Evolutionary conservation across 2,329 filamentous ascomycete species (phyloP).

Genomic region (Colletotrichum incanum): DNA sequence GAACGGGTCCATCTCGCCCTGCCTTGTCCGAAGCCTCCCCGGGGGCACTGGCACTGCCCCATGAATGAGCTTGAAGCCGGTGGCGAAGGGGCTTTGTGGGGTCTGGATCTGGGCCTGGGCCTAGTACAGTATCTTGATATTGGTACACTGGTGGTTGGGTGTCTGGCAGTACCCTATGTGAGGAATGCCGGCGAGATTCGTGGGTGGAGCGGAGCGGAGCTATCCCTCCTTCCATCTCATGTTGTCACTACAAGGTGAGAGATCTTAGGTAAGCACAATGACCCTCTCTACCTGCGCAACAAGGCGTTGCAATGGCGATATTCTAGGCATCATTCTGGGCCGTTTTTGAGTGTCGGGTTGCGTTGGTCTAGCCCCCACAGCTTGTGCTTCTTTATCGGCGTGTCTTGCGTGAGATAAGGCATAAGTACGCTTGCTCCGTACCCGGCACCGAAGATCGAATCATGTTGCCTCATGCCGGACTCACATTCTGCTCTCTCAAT

Average conservation of each 20-base stretch:
- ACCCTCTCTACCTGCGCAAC: background rate
- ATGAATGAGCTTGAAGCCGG: background rate
- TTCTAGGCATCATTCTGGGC: conserved; percentile 26
- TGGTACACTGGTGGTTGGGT: background rate
- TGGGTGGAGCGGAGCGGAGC: background rate
- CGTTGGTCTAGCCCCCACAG: conserved; percentile 2
- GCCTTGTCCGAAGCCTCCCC: background rate
- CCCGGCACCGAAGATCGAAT: conserved; percentile 3
- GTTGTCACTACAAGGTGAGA: background rate
- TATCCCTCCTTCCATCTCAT: background rate
- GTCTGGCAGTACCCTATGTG: background rate
- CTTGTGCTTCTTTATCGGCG: no score
- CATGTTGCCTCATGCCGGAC: background rate
- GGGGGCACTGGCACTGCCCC: background rate
- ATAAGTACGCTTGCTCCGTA: background rate
- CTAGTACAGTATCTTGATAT: background rate
- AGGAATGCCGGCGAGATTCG: background rate
- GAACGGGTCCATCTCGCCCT: background rate
- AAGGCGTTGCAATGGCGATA: background rate
- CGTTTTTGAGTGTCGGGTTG: conserved; percentile 37
- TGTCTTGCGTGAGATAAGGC: background rate
- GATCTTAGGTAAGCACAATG: background rate
- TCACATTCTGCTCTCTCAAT: background rate
- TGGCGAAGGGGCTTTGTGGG: background rate
- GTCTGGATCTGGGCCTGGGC: background rate